Base-by-base conservation (phyloP, 192 early-diverging fungal genomes). In the Entomortierella beljakovae region DNA sequence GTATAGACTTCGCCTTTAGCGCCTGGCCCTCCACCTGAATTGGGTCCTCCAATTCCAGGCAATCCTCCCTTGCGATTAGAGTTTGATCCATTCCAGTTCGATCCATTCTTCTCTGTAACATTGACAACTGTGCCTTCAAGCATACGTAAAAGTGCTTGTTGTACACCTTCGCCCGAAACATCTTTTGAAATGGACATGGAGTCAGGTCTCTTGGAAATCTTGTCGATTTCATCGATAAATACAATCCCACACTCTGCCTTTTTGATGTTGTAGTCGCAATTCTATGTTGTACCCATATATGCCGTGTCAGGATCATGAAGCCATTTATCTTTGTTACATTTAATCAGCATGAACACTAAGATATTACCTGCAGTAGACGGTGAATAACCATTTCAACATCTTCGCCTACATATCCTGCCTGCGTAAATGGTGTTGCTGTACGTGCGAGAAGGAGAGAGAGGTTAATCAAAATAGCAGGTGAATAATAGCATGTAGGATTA, bases 201-300 rank as follows among this genome's bases (percentile, higher is more conserved):
- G 71, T 96, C 94, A 0, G 92, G 88, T 57, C 92, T 85, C 57
- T 91, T 84, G 8, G 95, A 90, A 61, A 96, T 93, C 82, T 96
- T 96, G 85, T 96, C 95, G 61, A 96, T 94, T 74, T 96, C 95
- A 64, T 96, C 95, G 61, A 96, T 95, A 85, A 95, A 96, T 22
- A 96, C 89, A 56, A 96, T 94, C 0, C 95, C 95, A 15, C 88
- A 87, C 70, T 96, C 92, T 7, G 95, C 95, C 26, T 89, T 89
- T 34, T 89, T 87, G 42, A 96, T 92, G 58, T 96, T 92, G 61
- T 93, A 96, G 63, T 96, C 94, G 55, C 94, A 92, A 73, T 88
- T 92, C 87, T 89, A 61, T 34, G 20, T 22, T 23, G 2, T 11
- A 46, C 3, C 20, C 43, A 26, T 26, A 28, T 26, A 46, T 46